Base-by-base conservation (phyloP, 371 early-diverging fungal genomes). In the Batrachochytrium dendrobatidis region DNA sequence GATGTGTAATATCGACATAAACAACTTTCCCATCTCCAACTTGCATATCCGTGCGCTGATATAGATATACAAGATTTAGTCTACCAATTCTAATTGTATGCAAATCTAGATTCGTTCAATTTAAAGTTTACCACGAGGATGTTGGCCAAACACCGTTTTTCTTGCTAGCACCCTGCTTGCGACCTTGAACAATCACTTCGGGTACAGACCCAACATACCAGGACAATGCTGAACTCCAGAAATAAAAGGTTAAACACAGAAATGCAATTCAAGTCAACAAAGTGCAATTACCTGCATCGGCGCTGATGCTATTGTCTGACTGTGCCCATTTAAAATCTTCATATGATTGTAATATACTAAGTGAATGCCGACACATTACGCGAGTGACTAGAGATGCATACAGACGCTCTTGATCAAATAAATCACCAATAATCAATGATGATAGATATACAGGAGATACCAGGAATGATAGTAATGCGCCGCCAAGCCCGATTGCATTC, bases 401-500 rank as follows among this genome's bases (percentile, higher is more conserved):
- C 46, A 45, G 12, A 20, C 24, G 24, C 3, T 45, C 46, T 5
- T 3, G 24, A 12, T 45, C 46, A 45, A 45, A 88, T 63, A 83
- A 58, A 29, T 88, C 90, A 34, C 85, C 85, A 0, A 89, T 71
- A 7, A 75, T 66, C 18, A 92, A 65, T 0, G 85, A 75, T 0
- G 68, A 50, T 1, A 92, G 71, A 59, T 86, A 88, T n/a, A 92
- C 66, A 0, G 93, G 91, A 5, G 8, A 15, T 18, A 80, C 68
- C 2, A 82, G 34, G 20, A 60, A 39, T 1, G 82, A 72, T 1
- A 92, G 66, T 17, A 90, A 55, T 4, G 84, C 80, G 8, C 89
- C 89, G 44, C 83, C 82, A 3, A 89, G 61, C 0, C 91, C 93
- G 25, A 90, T 69, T 20, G 86, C 81, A 60, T 83, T 85, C 93